These are phyloP conservation scores for Nakataea oryzae DNA, from an alignment of 2,329 filamentous ascomycete genomes.

Conservation along the genomic window DNA sequence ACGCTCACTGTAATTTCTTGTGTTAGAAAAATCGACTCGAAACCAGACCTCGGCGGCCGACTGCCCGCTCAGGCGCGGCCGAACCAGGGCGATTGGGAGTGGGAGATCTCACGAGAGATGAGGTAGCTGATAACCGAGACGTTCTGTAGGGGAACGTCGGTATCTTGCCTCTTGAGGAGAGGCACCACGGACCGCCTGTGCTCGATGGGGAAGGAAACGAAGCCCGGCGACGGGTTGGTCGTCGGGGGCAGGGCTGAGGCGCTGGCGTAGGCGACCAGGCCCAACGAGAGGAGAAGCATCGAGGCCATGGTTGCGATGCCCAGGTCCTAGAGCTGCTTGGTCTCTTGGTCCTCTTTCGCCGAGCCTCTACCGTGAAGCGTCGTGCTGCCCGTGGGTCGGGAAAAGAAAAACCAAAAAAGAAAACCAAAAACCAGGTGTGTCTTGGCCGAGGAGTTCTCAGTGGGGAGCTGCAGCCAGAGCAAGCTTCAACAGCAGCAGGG, in stretches of 20 bases:
- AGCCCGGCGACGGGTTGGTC: background rate
- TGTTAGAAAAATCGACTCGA: background rate
- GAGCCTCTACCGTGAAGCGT: background rate
- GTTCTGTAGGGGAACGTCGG: conserved; percentile 7
- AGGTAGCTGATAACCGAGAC: conserved; percentile 6
- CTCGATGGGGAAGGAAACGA: conserved; percentile 3
- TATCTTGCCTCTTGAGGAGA: background rate
- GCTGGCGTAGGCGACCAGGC: background rate
- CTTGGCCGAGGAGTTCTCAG: background rate
- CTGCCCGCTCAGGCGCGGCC: too few relatives aligned
- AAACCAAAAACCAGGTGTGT: too few relatives aligned
- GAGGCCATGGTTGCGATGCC: background rate
- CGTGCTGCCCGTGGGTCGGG: too few relatives aligned
- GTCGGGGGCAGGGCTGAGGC: background rate
- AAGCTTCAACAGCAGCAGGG: background rate
- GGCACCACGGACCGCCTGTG: background rate
- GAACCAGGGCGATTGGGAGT: background rate
- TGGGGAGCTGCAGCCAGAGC: background rate
- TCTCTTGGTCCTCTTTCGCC: background rate
- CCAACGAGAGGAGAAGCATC: background rate
- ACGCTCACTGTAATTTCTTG: conserved; percentile 23
- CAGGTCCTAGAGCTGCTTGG: background rate
- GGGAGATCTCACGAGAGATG: background rate
- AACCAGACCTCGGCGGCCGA: background rate
- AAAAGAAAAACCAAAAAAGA: too few relatives aligned